These are phyloP conservation scores for Vanrija sp. DNA, from an alignment of 1,284 basidiomycete genomes.

Conservation along the genomic window DNA sequence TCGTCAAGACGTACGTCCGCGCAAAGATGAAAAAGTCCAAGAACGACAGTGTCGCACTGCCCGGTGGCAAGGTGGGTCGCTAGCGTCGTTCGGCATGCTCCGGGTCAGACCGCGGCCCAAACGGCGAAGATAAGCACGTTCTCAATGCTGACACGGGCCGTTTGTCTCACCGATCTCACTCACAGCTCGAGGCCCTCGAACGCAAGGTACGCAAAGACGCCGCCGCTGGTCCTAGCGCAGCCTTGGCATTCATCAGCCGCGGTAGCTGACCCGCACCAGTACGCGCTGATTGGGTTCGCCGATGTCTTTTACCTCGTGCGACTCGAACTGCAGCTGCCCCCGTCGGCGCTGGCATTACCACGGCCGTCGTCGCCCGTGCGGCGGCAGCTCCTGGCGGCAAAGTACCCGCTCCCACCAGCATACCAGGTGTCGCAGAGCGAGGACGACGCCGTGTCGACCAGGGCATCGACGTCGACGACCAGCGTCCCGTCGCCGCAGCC, in stretches of 20 bases:
- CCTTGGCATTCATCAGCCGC: not conserved
- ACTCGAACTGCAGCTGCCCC: slow-evolving; percentile 22
- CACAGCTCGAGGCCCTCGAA: slow-evolving; percentile 23
- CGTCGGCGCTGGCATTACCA: slow-evolving; percentile 15
- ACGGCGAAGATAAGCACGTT: too few species aligned
- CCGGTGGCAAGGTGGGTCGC: slow-evolving; percentile 27
- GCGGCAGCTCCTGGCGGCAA: slow-evolving; percentile 18
- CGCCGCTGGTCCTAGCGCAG: not conserved
- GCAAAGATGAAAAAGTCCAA: slow-evolving; percentile 29
- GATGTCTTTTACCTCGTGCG: slow-evolving; percentile 31
- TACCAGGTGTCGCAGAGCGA: too few species aligned
- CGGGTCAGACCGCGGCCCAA: not conserved
- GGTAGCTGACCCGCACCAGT: slow-evolving; percentile 9
- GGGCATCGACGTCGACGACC: not conserved
- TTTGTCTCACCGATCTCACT: not conserved
- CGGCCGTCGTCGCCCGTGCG: slow-evolving; percentile 16
- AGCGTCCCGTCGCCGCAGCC: not conserved
- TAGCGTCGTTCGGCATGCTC: not conserved
- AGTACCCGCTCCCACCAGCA: slow-evolving; percentile 14
- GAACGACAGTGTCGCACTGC: slow-evolving; percentile 15
- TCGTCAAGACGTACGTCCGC: slow-evolving; percentile 25
- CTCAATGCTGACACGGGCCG: not conserved
- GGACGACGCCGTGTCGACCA: too few species aligned
- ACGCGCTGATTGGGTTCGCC: slow-evolving; percentile 23
- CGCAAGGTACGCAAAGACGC: slow-evolving; percentile 7